A percentile compares a stretch with the other conserved stretches of the same genome.
These are phyloP conservation scores for Pecoramyces ruminantium DNA, from an alignment of 192 early-diverging fungal genomes.

Conservation along the genomic window DNA sequence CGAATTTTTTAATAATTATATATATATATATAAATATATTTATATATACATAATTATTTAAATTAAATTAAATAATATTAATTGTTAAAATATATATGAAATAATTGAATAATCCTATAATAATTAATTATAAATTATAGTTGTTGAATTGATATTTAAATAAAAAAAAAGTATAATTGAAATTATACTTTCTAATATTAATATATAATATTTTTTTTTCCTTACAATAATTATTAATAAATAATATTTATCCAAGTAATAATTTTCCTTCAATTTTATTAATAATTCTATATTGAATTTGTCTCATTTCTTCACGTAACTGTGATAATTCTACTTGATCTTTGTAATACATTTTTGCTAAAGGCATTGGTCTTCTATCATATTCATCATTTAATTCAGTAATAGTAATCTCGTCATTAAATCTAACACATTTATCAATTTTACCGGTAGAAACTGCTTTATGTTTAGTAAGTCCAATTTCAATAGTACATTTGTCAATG, in stretches of 20 bases:
- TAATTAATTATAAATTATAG: too few relatives aligned
- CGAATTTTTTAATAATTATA: too few relatives aligned
- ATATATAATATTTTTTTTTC: too few relatives aligned
- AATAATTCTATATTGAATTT: neutral
- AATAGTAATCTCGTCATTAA: neutral
- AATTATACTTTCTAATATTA: too few relatives aligned
- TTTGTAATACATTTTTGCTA: neutral
- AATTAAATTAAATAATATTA: too few relatives aligned
- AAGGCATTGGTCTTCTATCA: neutral
- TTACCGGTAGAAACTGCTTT: neutral
- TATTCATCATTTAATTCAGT: neutral
- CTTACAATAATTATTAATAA: too few relatives aligned
- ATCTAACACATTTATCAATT: neutral
- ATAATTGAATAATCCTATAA: too few relatives aligned
- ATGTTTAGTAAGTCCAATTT: neutral
- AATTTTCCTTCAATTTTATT: neutral
- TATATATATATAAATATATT: too few relatives aligned
- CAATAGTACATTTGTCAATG: neutral
- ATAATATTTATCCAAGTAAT: neutral
- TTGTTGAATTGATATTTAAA: too few relatives aligned
- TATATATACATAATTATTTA: too few relatives aligned
- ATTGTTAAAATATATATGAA: too few relatives aligned
- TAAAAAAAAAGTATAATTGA: too few relatives aligned
- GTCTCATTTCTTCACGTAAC: neutral
- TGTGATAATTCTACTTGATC: neutral